A percentile compares a stretch with the other conserved stretches of the same genome.
phyloP scores from a whole-genome alignment of 2,329 filamentous ascomycete genomes.

The Aspergillus sp. region DNA sequence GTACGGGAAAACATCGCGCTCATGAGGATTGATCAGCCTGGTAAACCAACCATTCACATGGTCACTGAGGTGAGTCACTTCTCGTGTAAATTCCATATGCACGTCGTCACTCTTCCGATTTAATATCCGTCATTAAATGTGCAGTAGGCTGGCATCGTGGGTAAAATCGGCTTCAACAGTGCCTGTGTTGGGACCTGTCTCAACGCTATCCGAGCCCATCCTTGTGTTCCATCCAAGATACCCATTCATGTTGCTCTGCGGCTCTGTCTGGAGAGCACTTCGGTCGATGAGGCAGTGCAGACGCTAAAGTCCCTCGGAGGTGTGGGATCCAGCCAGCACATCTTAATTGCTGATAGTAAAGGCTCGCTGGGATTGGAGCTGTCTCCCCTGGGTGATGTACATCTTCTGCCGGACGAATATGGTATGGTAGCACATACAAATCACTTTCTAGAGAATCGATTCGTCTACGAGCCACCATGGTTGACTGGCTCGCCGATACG shows the following conservation, averaged over 20 bases:
- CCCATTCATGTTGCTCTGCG: slow-evolving; percentile 65
- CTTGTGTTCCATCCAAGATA: slow-evolving; percentile 53
- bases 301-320: slow-evolving; percentile 50
- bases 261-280: slow-evolving; percentile 55
- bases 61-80: slow-evolving; percentile 49
- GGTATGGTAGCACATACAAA: slow-evolving; percentile 49
- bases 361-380: slow-evolving; percentile 31
- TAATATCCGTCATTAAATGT: neutral
- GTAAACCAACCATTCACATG: slow-evolving; percentile 55
- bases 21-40: slow-evolving; percentile 48
- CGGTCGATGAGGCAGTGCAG: slow-evolving; percentile 49
- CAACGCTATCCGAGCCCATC: slow-evolving; percentile 62
- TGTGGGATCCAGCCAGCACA: slow-evolving; percentile 58
- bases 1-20: slow-evolving; percentile 57
- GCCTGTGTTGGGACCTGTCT: slow-evolving; percentile 60
- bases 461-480: slow-evolving; percentile 37
- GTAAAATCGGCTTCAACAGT: slow-evolving; percentile 66
- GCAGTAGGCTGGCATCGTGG: slow-evolving; percentile 55
- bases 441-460: slow-evolving; percentile 42
- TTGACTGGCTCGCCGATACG: slow-evolving; percentile 36
- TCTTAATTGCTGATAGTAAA: slow-evolving; percentile 53
- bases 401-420: slow-evolving; percentile 37
- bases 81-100: no score
- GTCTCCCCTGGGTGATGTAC: slow-evolving; percentile 31
- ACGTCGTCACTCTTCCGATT: neutral